Conservation (phyloP, 768 basidiomycete species). For the Tulasnella sp. region DNA sequence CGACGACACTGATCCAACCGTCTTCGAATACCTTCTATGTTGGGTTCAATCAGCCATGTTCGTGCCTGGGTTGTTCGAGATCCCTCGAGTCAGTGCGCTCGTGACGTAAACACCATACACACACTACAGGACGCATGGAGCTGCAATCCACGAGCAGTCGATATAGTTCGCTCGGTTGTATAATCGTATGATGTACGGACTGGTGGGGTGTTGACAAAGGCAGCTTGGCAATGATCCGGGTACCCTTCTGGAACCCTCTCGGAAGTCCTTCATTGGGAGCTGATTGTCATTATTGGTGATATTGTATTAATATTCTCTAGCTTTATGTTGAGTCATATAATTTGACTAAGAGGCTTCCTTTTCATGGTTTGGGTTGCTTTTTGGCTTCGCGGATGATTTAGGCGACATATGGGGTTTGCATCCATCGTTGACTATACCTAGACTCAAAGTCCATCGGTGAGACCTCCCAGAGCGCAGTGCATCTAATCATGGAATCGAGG, state of each 20-base stretch:
- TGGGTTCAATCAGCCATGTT: background rate
- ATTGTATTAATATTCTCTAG: too few species aligned
- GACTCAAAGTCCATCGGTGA: too few species aligned
- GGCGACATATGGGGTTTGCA: too few species aligned
- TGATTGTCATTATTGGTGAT: too few species aligned
- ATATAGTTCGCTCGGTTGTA: background rate
- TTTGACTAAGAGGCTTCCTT: too few species aligned
- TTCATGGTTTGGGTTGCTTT: too few species aligned
- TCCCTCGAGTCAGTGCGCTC: background rate
- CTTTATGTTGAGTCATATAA: too few species aligned
- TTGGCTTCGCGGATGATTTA: too few species aligned
- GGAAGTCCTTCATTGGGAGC: too few species aligned
- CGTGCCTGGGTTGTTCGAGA: background rate
- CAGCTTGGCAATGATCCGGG: background rate
- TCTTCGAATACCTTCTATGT: background rate
- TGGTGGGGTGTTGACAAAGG: background rate
- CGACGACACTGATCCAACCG: background rate
- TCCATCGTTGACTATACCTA: too few species aligned
- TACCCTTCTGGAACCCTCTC: background rate
- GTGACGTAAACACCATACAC: background rate
- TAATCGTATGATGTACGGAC: background rate
- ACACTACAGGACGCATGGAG: background rate
- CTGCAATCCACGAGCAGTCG: background rate
- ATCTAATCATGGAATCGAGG: too few species aligned
- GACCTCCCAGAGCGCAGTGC: too few species aligned